These are phyloP conservation scores for Coemansia sp. DNA, from an alignment of 371 early-diverging fungal genomes.

Conservation along the genomic window DNA sequence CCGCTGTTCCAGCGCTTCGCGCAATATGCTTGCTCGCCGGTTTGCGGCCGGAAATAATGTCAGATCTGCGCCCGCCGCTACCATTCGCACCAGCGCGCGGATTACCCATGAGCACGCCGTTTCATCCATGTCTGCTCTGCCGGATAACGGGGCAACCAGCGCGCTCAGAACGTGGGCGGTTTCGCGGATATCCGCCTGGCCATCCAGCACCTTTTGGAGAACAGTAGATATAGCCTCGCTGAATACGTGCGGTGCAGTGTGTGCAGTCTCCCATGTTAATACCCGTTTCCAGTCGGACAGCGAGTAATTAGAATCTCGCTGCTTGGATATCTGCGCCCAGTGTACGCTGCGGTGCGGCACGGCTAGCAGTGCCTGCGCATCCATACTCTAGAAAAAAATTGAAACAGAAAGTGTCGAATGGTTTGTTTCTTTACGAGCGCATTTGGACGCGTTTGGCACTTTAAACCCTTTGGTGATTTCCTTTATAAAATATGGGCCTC, in stretches of 20 bases:
- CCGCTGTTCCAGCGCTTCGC: slow-evolving; percentile 19
- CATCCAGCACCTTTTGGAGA: slow-evolving; percentile 8
- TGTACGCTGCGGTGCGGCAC: slow-evolving; percentile 39
- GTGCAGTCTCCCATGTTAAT: slow-evolving; percentile 20
- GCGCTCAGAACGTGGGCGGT: slow-evolving; percentile 5
- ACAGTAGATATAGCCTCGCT: slow-evolving; percentile 12
- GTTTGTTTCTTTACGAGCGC: background rate
- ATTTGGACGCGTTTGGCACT: no score
- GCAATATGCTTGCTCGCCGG: slow-evolving; percentile 20
- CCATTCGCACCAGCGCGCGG: slow-evolving; percentile 12
- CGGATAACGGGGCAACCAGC: slow-evolving; percentile 13
- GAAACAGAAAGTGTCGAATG: background rate
- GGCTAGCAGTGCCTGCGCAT: slow-evolving; percentile 16
- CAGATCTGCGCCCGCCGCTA: slow-evolving; percentile 21
- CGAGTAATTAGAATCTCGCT: slow-evolving; percentile 7
- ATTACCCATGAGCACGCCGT: slow-evolving; percentile 5
- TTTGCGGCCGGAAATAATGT: background rate
- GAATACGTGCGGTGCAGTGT: slow-evolving; percentile 29
- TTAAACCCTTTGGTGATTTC: background rate
- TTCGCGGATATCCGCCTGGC: slow-evolving; percentile 18
- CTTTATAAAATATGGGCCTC: background rate
- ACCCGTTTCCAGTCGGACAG: slow-evolving; percentile 24
- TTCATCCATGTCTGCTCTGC: background rate
- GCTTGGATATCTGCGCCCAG: slow-evolving; percentile 29
- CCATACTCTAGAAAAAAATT: slow-evolving; percentile 11